A percentile compares a stretch with the other conserved stretches of the same genome.
Conservation (phyloP, 371 early-diverging fungal genomes). For the Apophysomyces elegans region DNA sequence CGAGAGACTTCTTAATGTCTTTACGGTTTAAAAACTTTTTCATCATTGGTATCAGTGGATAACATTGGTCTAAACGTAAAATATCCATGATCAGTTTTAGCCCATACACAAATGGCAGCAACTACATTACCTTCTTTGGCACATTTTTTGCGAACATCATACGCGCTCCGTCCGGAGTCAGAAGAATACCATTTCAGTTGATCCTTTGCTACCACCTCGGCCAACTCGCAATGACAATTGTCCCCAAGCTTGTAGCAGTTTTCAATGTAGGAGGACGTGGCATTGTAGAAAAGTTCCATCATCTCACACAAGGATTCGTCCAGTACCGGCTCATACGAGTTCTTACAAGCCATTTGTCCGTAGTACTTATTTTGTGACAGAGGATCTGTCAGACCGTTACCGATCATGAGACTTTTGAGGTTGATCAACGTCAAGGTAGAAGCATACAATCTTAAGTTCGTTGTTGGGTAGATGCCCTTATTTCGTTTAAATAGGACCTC, state of each 20-base stretch:
- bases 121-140: too few relatives aligned
- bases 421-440: constrained; percentile 64
- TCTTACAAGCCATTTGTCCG: constrained; percentile 84
- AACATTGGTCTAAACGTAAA: constrained; percentile 68
- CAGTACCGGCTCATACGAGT: constrained; percentile 76
- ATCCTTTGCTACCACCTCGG: constrained; percentile 72
- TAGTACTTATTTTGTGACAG: constrained; percentile 90
- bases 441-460: constrained; percentile 39
- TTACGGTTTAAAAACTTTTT: constrained; percentile 77
- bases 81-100: too few relatives aligned
- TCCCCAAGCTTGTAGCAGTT: constrained; percentile 82
- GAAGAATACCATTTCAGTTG: constrained; percentile 54
- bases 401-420: constrained; percentile 81
- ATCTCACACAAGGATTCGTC: constrained; percentile 62
- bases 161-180: too few relatives aligned
- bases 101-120: too few relatives aligned
- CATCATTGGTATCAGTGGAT: constrained; percentile 78
- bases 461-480: constrained; percentile 43
- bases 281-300: constrained; percentile 76
- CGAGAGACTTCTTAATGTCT: constrained; percentile 80
- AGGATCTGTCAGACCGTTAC: constrained; percentile 93
- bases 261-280: constrained; percentile 77
- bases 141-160: too few relatives aligned
- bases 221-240: constrained; percentile 81
- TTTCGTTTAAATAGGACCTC: constrained; percentile 70